A percentile compares a stretch with the other conserved stretches of the same genome.
phyloP scores from a whole-genome alignment of 2,329 filamentous ascomycete genomes.

The Ceratocystis cubensis region DNA sequence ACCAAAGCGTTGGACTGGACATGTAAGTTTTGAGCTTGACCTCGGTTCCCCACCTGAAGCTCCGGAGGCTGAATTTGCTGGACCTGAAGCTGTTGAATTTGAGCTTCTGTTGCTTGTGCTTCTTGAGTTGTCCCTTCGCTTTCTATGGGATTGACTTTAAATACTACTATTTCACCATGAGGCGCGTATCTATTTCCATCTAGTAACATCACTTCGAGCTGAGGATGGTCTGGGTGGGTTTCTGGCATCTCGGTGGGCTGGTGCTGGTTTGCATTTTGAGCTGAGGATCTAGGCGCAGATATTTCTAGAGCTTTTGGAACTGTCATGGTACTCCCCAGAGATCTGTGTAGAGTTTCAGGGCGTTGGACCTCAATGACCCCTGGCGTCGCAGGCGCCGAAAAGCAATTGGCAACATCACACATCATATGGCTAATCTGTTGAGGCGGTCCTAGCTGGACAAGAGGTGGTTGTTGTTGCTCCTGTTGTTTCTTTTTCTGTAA shows the following conservation, averaged over 20 bases:
- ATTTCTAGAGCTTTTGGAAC: too few relatives aligned
- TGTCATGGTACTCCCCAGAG: neutral
- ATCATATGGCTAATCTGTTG: neutral
- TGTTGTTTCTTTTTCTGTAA: neutral
- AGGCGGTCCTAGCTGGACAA: neutral
- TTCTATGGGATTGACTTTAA: too few relatives aligned
- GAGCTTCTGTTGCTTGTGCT: neutral
- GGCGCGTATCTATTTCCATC: too few relatives aligned
- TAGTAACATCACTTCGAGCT: too few relatives aligned
- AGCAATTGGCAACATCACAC: neutral
- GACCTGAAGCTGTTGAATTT: neutral
- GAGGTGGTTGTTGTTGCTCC: neutral
- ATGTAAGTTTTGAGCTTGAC: neutral
- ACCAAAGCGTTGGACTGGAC: neutral
- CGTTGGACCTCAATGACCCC: neutral
- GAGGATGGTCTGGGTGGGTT: too few relatives aligned
- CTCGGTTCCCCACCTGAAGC: neutral
- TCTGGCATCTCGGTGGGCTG: too few relatives aligned
- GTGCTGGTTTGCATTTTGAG: too few relatives aligned
- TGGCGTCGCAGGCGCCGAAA: neutral
- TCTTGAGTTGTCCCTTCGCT: neutral
- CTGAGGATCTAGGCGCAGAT: too few relatives aligned
- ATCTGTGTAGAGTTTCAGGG: neutral
- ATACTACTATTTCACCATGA: too few relatives aligned
- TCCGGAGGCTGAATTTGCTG: neutral